These are phyloP conservation scores for Chlorociboria aeruginascens DNA, from an alignment of 495 filamentous ascomycete genomes.

Conservation along the genomic window DNA sequence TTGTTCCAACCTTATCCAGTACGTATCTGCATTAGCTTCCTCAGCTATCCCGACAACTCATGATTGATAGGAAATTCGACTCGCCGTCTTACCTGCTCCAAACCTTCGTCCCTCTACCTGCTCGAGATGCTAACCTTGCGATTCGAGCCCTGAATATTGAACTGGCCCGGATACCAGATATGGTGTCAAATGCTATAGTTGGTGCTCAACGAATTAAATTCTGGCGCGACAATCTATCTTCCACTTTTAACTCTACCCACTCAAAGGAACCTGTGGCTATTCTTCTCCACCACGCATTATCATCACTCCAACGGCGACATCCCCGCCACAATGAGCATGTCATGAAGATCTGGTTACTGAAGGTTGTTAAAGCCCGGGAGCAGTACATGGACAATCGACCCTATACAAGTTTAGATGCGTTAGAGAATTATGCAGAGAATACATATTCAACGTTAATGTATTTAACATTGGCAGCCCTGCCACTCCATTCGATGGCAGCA, in stretches of 20 bases:
- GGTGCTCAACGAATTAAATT: constrained; percentile 86
- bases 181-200: constrained; percentile 67
- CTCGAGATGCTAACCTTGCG: constrained; percentile 74
- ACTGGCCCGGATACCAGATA: constrained; percentile 75
- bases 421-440: constrained; percentile 85
- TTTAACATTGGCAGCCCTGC: constrained; percentile 64
- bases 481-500: constrained; percentile 65
- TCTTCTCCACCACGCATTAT: constrained; percentile 59
- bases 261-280: constrained; percentile 88
- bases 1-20: constrained; percentile 46
- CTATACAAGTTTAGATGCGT: constrained; percentile 54
- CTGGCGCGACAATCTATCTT: constrained; percentile 77
- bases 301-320: constrained; percentile 40
- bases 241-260: constrained; percentile 55
- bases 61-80: constrained; percentile 55
- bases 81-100: constrained; percentile 77
- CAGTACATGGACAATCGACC: constrained; percentile 75
- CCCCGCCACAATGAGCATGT: constrained; percentile 43
- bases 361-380: constrained; percentile 69
- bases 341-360: constrained; percentile 70
- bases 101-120: constrained; percentile 61
- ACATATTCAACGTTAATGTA: constrained; percentile 94
- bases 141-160: constrained; percentile 90
- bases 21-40: constrained; percentile 7
- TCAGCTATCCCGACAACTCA: neutral